Base-by-base conservation (phyloP, 2,329 filamentous ascomycete species). In the Paecilomyces sp. region DNA sequence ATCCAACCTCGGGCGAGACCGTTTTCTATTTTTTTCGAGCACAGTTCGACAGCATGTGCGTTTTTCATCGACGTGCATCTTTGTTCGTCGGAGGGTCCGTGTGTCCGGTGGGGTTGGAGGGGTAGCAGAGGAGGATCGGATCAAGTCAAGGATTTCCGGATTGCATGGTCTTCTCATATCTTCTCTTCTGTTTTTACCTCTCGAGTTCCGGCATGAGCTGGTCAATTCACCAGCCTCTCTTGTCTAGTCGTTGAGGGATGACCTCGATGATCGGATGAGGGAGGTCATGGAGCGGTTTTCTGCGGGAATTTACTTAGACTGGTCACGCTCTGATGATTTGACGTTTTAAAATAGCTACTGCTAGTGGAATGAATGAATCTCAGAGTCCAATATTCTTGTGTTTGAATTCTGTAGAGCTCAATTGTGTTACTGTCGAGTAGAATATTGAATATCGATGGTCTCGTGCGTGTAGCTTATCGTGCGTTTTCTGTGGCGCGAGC, bases 31-130 rank as follows among this genome's bases (percentile, higher is more conserved):
- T 56, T n/a, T 28, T 61, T 59, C 63, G 64, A 66, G 56, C 66
- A 65, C 13, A 53, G 51, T 30, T 24, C 51, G 51, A n/a, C 51
- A 30, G 51, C 15, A 30, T 31, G 53, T 22, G 41, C 33, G 11
- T 18, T 30, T n/a, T 53, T 30, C n/a, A 33, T 54, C 56, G 18
- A 24, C 25, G 62, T 65, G 57, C 63, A 54, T 62, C 41, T 59
- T 61, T 62, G 51, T 62, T 61, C 55, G 63, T 62, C 64, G 68
- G 66, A 67, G 66, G 65, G 66, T 61, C 66, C 67, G 60, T 70
- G 67, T 76, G 72, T 72, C 72, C 67, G 65, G 68, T 67, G 68
- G 71, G 69, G 69, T 68, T 74, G 71, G 68, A 68, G 65, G 68
- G 65, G 57, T 65, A 51, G 53, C 62, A 65, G 56, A 54, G 34